phyloP scores from a whole-genome alignment of 1,284 basidiomycete genomes.

The Tremellales sp. region DNA sequence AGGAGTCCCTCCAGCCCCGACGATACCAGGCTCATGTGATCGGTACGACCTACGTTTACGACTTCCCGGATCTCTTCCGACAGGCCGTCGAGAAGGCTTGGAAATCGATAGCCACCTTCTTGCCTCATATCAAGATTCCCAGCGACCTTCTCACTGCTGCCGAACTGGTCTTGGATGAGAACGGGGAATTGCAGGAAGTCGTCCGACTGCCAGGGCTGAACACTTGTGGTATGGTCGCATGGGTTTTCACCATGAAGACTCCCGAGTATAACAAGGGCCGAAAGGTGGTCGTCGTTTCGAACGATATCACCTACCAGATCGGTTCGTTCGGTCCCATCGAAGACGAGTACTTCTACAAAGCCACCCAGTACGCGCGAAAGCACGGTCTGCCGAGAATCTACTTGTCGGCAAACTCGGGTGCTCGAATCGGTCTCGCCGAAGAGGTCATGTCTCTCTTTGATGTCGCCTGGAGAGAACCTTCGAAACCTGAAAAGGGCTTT shows the following conservation, averaged over 20 bases:
- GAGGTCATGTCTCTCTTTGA: conserved; percentile 87
- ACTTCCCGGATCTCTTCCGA: conserved; percentile 97
- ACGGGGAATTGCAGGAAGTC: conserved; percentile 84
- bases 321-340: conserved; percentile 96
- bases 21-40: conserved; percentile 99
- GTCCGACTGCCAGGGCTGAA: conserved; percentile 90
- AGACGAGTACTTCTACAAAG: conserved; percentile 94
- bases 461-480: conserved; percentile 80
- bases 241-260: conserved; percentile 89
- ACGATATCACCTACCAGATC: conserved; percentile 98
- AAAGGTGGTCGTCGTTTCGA: conserved; percentile 83
- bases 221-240: conserved; percentile 95
- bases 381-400: conserved; percentile 90
- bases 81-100: conserved; percentile 94
- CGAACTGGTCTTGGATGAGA: conserved; percentile 92
- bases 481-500: conserved; percentile 88
- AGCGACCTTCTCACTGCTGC: conserved; percentile 74
- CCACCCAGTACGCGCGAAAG: conserved; percentile 86
- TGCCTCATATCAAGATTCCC: conserved; percentile 68
- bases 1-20: conserved; percentile 97
- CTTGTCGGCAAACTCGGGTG: conserved; percentile 97
- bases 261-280: conserved; percentile 92
- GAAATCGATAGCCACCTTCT: conserved; percentile 64
- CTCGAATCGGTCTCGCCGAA: conserved; percentile 92
- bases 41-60: conserved; percentile 97